phyloP scores from a whole-genome alignment of 352 stramenopile species.

The Pythium myriotylum region DNA sequence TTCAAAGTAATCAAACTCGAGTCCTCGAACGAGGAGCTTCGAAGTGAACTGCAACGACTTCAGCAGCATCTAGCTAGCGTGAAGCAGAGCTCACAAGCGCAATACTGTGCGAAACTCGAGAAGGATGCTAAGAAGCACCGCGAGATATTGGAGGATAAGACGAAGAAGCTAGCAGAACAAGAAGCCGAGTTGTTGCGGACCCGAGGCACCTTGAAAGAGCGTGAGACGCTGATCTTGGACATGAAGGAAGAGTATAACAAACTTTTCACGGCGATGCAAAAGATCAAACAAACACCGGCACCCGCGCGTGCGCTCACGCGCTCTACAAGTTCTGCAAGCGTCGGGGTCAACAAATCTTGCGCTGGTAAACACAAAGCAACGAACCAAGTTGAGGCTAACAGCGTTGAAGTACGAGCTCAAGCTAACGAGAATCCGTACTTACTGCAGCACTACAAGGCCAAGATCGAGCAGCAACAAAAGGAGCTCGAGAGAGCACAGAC shows the following conservation, averaged over 20 bases:
- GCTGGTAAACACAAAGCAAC: neutral
- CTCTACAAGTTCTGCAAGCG: neutral
- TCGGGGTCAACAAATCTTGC: conserved; percentile 6
- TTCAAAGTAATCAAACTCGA: conserved; percentile 46
- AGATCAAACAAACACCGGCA: conserved; percentile 47
- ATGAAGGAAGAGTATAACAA: conserved; percentile 82
- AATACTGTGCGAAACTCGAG: conserved; percentile 52
- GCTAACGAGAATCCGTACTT: conserved; percentile 74
- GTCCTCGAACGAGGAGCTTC: conserved; percentile 43
- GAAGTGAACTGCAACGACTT: conserved; percentile 42
- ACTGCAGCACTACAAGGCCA: conserved; percentile 55
- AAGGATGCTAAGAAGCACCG: conserved; percentile 45
- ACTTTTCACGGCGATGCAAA: conserved; percentile 67
- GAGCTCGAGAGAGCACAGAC: conserved; percentile 63
- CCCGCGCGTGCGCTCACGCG: conserved; percentile 1
- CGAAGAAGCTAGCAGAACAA: conserved; percentile 32
- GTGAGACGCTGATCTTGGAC: conserved; percentile 43
- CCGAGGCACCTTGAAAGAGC: conserved; percentile 53
- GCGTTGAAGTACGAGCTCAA: neutral
- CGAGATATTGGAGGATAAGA: conserved; percentile 34
- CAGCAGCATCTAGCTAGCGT: conserved; percentile 57
- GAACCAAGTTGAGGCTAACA: too few relatives aligned
- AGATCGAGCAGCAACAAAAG: conserved; percentile 54
- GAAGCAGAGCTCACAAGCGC: conserved; percentile 53
- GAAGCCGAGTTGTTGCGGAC: conserved; percentile 60